phyloP scores from a whole-genome alignment of 805 yeast genomes.

The Cyberlindnera bimundalis region DNA sequence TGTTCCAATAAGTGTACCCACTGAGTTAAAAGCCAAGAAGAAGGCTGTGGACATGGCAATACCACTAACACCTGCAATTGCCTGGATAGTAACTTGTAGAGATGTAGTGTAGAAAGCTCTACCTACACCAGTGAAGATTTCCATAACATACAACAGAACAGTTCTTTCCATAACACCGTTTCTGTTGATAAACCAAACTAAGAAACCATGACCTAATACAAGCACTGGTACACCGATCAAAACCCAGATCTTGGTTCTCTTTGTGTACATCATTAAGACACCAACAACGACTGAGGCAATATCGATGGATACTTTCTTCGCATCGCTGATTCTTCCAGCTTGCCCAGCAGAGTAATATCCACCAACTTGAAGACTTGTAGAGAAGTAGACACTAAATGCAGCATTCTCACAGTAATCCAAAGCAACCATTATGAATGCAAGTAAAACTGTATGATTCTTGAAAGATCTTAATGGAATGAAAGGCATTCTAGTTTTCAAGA shows the following conservation, averaged over 20 bases:
- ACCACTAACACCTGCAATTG: conserved; percentile 26
- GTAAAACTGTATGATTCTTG: conserved; percentile 15
- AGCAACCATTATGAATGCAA: conserved; percentile 23
- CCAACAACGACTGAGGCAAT: conserved; percentile 27
- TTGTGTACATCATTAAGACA: conserved; percentile 28
- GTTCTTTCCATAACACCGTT: conserved; percentile 18
- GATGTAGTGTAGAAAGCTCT: conserved; percentile 27
- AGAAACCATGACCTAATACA: conserved; percentile 27
- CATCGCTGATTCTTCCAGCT: conserved; percentile 29
- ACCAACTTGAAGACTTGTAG: conserved; percentile 30
- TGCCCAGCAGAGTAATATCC: conserved; percentile 28
- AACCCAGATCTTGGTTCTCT: conserved; percentile 26
- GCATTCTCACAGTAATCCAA: conserved; percentile 28
- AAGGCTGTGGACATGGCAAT: conserved; percentile 32
- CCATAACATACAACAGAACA: conserved; percentile 17
- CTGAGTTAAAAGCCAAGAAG: conserved; percentile 26
- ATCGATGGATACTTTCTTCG: conserved; percentile 28
- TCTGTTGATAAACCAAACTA: conserved; percentile 25
- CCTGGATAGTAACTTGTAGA: conserved; percentile 28
- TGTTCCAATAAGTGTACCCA: conserved; percentile 29
- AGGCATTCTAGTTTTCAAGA: conserved; percentile 17
- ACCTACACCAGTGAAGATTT: conserved; percentile 28
- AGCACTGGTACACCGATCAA: conserved; percentile 24
- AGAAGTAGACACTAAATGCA: conserved; percentile 25
- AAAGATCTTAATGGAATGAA: conserved; percentile 27